Evolutionary conservation across 495 filamentous ascomycete species (phyloP).

Genomic region (Polyplosphaeria fusca): DNA sequence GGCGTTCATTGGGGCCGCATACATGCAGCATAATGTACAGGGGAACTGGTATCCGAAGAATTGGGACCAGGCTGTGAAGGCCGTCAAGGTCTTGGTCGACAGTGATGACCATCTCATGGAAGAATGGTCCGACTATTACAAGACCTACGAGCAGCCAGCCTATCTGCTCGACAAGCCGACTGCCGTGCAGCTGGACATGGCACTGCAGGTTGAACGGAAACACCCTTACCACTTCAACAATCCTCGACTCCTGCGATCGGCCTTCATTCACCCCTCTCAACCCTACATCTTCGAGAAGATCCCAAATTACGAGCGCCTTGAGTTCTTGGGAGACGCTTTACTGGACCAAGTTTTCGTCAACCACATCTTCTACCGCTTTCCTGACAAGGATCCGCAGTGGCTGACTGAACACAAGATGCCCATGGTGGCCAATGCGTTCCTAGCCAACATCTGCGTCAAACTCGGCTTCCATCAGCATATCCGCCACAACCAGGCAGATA

Average conservation of each 20-base stretch:
- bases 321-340: slow-evolving; percentile 89
- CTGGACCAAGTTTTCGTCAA: slow-evolving; percentile 86
- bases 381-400: slow-evolving; percentile 87
- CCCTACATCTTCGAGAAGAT: slow-evolving; percentile 67
- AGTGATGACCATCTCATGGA: slow-evolving; percentile 64
- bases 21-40: slow-evolving; percentile 59
- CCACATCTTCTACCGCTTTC: slow-evolving; percentile 71
- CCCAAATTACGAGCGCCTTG: slow-evolving; percentile 86
- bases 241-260: slow-evolving; percentile 73
- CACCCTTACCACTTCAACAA: slow-evolving; percentile 79
- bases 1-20: slow-evolving; percentile 85
- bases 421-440: slow-evolving; percentile 96
- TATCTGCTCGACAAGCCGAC: slow-evolving; percentile 64
- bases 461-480: slow-evolving; percentile 76
- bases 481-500: slow-evolving; percentile 53
- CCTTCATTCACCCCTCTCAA: slow-evolving; percentile 86
- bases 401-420: slow-evolving; percentile 99
- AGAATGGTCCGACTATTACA: slow-evolving; percentile 68
- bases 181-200: slow-evolving; percentile 64
- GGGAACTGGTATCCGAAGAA: slow-evolving; percentile 43
- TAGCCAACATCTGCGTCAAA: slow-evolving; percentile 74
- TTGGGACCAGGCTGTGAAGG: slow-evolving; percentile 78
- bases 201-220: slow-evolving; percentile 59
- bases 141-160: slow-evolving; percentile 64
- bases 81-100: slow-evolving; percentile 73